phyloP scores from a whole-genome alignment of 1,284 basidiomycete species.

The Golubevia pallescens region DNA sequence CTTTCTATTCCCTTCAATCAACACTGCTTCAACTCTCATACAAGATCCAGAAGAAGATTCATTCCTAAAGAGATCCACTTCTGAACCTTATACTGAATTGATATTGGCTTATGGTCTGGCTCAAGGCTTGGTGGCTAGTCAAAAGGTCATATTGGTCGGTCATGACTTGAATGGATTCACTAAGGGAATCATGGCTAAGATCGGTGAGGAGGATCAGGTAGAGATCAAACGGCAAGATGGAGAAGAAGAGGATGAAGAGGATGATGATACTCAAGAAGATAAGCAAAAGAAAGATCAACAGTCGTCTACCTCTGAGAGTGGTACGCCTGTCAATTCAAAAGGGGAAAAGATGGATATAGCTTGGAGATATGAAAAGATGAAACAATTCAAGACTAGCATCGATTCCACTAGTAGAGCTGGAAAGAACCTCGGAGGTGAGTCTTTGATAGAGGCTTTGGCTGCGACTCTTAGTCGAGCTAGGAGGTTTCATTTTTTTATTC shows the following conservation, averaged over 20 bases:
- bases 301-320: too few species aligned
- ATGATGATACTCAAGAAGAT: too few species aligned
- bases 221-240: too few species aligned
- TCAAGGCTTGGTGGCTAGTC: slow-evolving; percentile 40
- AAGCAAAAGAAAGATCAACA: too few species aligned
- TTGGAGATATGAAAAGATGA: slow-evolving; percentile 42
- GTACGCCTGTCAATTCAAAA: too few species aligned
- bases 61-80: slow-evolving; percentile 19
- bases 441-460: too few species aligned
- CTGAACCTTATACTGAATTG: slow-evolving; percentile 50
- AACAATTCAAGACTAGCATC: slow-evolving; percentile 37
- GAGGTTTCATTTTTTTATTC: too few species aligned
- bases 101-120: slow-evolving; percentile 42
- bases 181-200: slow-evolving; percentile 3
- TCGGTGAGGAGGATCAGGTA: too few species aligned
- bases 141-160: slow-evolving; percentile 27
- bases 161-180: slow-evolving; percentile 19
- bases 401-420: slow-evolving; percentile 13
- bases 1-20: slow-evolving; percentile 29
- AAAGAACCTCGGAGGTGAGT: too few species aligned
- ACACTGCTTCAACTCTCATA: slow-evolving; percentile 29
- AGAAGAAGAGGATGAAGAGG: too few species aligned
- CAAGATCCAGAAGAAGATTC: slow-evolving; percentile 30
- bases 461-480: too few species aligned
- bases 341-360: slow-evolving; percentile 46